phyloP scores from a whole-genome alignment of 768 basidiomycete species.

The Kockovaella imperatae region DNA sequence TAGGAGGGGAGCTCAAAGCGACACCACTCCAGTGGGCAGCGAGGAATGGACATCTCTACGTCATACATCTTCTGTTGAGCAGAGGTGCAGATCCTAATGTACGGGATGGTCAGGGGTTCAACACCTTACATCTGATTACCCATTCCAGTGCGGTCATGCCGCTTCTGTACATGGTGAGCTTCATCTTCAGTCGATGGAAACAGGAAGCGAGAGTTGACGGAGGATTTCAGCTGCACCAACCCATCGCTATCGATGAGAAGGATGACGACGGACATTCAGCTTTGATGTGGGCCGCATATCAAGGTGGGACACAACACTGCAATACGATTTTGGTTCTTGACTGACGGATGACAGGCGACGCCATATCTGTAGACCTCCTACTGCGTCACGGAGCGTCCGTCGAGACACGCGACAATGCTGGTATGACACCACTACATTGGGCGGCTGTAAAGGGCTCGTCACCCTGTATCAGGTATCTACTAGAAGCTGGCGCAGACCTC shows the following conservation, averaged over 20 bases:
- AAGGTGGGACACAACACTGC: constrained; percentile 48
- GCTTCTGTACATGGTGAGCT: constrained; percentile 51
- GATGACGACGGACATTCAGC: constrained; percentile 90
- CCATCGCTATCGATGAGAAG: constrained; percentile 79
- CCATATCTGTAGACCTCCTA: constrained; percentile 82
- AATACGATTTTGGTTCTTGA: background rate
- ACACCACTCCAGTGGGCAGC: constrained; percentile 99
- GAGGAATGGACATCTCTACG: constrained; percentile 86
- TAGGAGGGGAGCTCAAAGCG: constrained; percentile 87
- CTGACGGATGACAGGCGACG: too few species aligned
- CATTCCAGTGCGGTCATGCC: constrained; percentile 95
- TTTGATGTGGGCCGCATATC: constrained; percentile 98
- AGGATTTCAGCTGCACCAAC: constrained; percentile 77
- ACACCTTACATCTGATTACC: constrained; percentile 86
- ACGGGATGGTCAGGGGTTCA: constrained; percentile 88
- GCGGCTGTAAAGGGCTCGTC: constrained; percentile 92
- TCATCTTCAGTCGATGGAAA: background rate
- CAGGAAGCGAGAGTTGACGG: background rate
- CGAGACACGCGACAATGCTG: constrained; percentile 66
- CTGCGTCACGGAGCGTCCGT: constrained; percentile 79
- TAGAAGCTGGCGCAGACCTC: constrained; percentile 80
- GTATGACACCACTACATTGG: constrained; percentile 90
- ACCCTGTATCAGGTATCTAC: constrained; percentile 69
- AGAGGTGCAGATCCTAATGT: constrained; percentile 90
- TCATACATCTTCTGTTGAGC: constrained; percentile 82